These are phyloP conservation scores for Delphinella strobiligena DNA, from an alignment of 2,329 filamentous ascomycete species.

Conservation along the genomic window DNA sequence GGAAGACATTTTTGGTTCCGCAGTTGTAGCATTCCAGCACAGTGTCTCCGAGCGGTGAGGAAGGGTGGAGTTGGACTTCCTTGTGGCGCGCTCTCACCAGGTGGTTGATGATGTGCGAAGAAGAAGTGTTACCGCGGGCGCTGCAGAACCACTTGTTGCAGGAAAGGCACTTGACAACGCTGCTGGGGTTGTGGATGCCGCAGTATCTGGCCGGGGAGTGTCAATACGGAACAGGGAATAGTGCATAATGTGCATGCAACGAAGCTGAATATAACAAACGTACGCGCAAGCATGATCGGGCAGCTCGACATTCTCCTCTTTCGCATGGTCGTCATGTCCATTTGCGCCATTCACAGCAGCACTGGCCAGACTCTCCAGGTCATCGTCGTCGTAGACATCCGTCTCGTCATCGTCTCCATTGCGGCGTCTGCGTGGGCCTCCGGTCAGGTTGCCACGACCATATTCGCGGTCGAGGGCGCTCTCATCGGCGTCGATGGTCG, in stretches of 20 bases:
- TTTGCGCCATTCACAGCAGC: slow-evolving; percentile 66
- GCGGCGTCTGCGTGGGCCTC: slow-evolving; percentile 49
- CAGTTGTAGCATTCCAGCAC: slow-evolving; percentile 98
- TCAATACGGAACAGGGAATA: slow-evolving; percentile 2
- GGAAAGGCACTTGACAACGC: slow-evolving; percentile 88
- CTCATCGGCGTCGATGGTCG: slow-evolving; percentile 48
- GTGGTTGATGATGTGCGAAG: slow-evolving; percentile 96
- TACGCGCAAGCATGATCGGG: slow-evolving; percentile 94
- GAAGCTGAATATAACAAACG: slow-evolving; percentile 27
- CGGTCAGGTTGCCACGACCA: slow-evolving; percentile 46
- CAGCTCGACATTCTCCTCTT: slow-evolving; percentile 76
- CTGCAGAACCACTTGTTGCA: slow-evolving; percentile 99
- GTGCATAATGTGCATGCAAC: slow-evolving; percentile 7
- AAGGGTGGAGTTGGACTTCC: slow-evolving; percentile 92
- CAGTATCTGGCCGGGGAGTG: slow-evolving; percentile 58
- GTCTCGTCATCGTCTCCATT: slow-evolving; percentile 85
- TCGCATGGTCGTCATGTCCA: slow-evolving; percentile 42
- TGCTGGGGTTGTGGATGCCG: slow-evolving; percentile 89
- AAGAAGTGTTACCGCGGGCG: slow-evolving; percentile 88
- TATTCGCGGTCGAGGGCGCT: slow-evolving; percentile 59
- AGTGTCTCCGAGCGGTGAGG: slow-evolving; percentile 86
- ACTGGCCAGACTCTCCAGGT: slow-evolving; percentile 61
- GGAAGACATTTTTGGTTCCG: slow-evolving; percentile 96
- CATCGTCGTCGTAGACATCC: slow-evolving; percentile 64
- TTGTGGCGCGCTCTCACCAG: slow-evolving; percentile 95